Conservation (phyloP, 768 basidiomycete genomes). For the Gymnopilus junonius region DNA sequence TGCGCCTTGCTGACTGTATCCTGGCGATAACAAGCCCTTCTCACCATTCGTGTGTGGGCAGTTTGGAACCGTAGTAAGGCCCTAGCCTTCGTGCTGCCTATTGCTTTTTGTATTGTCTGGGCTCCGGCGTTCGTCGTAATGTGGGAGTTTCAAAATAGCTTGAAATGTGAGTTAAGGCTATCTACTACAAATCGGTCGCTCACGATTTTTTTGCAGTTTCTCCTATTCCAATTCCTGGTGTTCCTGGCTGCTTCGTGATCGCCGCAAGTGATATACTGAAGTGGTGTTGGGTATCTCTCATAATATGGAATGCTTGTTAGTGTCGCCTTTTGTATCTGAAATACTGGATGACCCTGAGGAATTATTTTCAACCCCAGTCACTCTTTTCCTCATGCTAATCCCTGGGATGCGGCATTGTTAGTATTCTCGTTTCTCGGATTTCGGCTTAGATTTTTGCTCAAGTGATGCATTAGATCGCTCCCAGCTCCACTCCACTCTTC, state of each 20-base stretch:
- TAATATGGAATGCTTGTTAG: neutral
- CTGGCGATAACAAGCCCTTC: neutral
- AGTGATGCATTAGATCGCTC: neutral
- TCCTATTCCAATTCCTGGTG: neutral
- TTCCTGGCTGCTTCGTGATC: neutral
- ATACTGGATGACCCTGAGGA: neutral
- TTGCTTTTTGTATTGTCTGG: neutral
- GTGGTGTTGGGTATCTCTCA: constrained; percentile 1
- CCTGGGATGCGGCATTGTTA: neutral
- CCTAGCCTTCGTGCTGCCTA: neutral
- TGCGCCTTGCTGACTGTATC: neutral
- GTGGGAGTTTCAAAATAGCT: neutral
- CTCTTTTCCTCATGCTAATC: constrained; percentile 1
- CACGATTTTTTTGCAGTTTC: neutral
- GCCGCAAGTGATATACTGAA: neutral
- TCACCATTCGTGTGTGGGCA: constrained; percentile 16
- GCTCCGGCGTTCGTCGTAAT: neutral
- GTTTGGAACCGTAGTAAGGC: neutral
- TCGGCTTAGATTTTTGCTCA: neutral
- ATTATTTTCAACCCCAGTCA: neutral
- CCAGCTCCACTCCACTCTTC: neutral
- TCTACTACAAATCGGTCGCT: neutral
- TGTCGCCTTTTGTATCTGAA: neutral
- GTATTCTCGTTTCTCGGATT: neutral
- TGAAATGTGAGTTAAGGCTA: neutral